Base-by-base conservation (phyloP, 495 filamentous ascomycete genomes). In the Hyaloscypha hepaticicola region DNA sequence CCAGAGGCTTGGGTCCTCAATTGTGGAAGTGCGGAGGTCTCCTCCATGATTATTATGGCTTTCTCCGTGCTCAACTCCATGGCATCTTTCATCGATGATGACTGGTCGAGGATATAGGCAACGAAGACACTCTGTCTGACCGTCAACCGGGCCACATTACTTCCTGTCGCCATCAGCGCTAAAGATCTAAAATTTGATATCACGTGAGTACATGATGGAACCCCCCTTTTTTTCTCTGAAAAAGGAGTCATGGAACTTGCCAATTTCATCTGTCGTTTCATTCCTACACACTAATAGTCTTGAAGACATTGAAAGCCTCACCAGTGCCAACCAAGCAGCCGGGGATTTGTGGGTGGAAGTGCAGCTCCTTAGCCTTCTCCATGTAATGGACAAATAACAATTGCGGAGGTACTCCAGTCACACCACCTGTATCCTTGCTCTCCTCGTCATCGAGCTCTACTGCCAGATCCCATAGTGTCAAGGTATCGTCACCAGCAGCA, bases 391-490 rank as follows among this genome's bases (percentile, higher is more conserved):
- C 91, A 78, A 99, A 99, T 66, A 99, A 77, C 69, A 99, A 75
- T 73, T 98, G 95, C 33, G 95, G 92, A 59, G 95, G 95, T 67
- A 99, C 92, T 64, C 95, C 95, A 60, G 88, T 85, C 49, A 94
- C 86, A 27, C 89, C 94, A 3, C 87, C 93, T 5, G 92, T 93
- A 66, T 94, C 90, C 77, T 84, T 90, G 72, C 88, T 91, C 82
- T 97, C 94, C 78, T 99, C 95, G 70, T 97, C 95, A 70, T 99
- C 95, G 61, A 98, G 68, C 77, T 99, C 95, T 45, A 99, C 95
- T 3, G 92, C 90, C 73, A 99, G 74, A 88, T 99, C 95, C 95
- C 95, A 99, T 51, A 97, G 79, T 1, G 95, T 97, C 26, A 97
- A 83, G 11, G 93, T 96, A 73, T 93, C 93, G 74, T 99, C 95